A percentile compares a stretch with the other conserved stretches of the same genome.
These are phyloP conservation scores for Naganishia liquefaciens DNA, from an alignment of 1,284 basidiomycete species.

Conservation along the genomic window DNA sequence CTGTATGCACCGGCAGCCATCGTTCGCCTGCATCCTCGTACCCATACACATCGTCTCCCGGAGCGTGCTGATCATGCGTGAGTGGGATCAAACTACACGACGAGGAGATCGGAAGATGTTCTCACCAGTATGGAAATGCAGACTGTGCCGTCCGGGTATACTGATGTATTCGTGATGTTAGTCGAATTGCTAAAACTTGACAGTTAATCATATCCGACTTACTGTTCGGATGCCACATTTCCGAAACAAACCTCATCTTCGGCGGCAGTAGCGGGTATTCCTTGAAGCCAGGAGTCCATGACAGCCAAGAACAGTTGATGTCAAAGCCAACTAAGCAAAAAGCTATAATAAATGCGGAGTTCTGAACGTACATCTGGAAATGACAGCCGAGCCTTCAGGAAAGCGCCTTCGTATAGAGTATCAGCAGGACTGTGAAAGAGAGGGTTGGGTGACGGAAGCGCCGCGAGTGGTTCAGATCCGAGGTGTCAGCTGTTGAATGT, in stretches of 20 bases:
- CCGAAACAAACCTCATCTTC: slow-evolving; percentile 91
- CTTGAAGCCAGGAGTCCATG: no score
- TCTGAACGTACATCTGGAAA: slow-evolving; percentile 65
- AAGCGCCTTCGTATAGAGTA: slow-evolving; percentile 89
- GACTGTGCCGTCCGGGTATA: slow-evolving; percentile 84
- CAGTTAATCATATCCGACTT: no score
- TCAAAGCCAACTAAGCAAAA: not conserved
- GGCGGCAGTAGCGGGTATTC: slow-evolving; percentile 91
- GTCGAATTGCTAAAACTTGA: not conserved
- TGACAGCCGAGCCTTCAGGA: slow-evolving; percentile 81
- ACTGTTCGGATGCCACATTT: slow-evolving; percentile 99
- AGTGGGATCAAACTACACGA: no score
- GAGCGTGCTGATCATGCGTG: slow-evolving; percentile 71
- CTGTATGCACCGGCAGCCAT: slow-evolving; percentile 96
- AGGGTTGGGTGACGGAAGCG: no score
- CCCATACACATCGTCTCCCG: slow-evolving; percentile 96
- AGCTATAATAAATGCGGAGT: not conserved
- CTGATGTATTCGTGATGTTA: slow-evolving; percentile 55
- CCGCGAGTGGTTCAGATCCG: no score
- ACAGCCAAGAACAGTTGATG: not conserved
- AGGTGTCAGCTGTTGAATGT: slow-evolving; percentile 5
- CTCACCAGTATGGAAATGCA: slow-evolving; percentile 94
- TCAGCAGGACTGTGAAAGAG: slow-evolving; percentile 68
- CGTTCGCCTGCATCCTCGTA: slow-evolving; percentile 97
- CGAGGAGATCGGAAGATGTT: no score